phyloP scores from a whole-genome alignment of 768 basidiomycete species.

The Pisolithus sp. region DNA sequence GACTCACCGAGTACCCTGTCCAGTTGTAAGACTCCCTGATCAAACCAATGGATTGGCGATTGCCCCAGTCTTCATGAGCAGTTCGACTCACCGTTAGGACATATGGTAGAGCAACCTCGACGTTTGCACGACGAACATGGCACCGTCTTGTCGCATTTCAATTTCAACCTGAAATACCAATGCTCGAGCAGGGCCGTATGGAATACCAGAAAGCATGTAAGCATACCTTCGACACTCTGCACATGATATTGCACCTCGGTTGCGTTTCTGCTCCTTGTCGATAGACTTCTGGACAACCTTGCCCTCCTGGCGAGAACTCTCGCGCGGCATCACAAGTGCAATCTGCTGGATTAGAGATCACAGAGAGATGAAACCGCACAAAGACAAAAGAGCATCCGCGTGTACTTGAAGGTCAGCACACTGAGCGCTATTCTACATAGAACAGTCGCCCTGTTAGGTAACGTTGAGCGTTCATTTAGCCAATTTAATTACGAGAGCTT shows the following conservation, averaged over 20 bases:
- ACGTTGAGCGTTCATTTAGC: too few species aligned
- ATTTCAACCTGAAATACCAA: constrained; percentile 43
- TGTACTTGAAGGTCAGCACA: neutral
- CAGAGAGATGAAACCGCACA: neutral
- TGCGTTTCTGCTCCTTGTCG: constrained; percentile 63
- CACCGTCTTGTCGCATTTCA: constrained; percentile 71
- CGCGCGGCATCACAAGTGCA: constrained; percentile 37
- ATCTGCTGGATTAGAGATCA: neutral
- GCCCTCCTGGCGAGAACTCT: constrained; percentile 32
- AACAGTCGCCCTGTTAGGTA: too few species aligned
- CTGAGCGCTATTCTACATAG: too few species aligned
- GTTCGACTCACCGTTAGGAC: constrained; percentile 48
- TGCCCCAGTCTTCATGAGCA: neutral
- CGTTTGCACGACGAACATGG: constrained; percentile 56
- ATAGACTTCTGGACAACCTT: constrained; percentile 41
- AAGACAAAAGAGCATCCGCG: neutral
- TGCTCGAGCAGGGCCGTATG: neutral
- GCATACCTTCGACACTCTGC: constrained; percentile 58
- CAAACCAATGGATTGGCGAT: neutral
- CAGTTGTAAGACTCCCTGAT: constrained; percentile 59
- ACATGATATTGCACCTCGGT: constrained; percentile 47
- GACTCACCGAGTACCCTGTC: constrained; percentile 67
- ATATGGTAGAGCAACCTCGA: constrained; percentile 70
- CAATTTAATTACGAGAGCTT: too few species aligned
- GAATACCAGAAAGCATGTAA: constrained; percentile 7